These are phyloP conservation scores for Alternaria dauci DNA, from an alignment of 2,329 filamentous ascomycete species.

Conservation along the genomic window DNA sequence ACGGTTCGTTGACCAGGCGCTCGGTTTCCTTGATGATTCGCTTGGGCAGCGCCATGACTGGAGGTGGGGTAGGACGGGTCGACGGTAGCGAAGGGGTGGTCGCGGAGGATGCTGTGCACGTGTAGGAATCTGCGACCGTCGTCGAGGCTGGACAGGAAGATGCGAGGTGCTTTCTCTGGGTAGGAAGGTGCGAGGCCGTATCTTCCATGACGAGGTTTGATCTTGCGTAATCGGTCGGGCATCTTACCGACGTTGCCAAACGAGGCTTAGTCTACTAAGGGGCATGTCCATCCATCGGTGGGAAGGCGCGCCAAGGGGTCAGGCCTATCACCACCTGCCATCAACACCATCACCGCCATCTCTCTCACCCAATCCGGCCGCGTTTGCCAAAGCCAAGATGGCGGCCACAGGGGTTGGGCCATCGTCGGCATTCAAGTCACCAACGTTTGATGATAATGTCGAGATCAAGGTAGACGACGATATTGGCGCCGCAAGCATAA, in stretches of 20 bases:
- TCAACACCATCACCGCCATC: constrained; percentile 13
- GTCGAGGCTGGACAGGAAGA: background rate
- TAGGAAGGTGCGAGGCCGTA: constrained; percentile 2
- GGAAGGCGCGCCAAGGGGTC: constrained; percentile 4
- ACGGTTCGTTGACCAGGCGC: constrained; percentile 96
- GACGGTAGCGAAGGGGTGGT: constrained; percentile 3
- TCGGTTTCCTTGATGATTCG: constrained; percentile 99
- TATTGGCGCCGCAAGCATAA: constrained; percentile 91
- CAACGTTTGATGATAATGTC: constrained; percentile 85
- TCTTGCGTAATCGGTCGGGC: constrained; percentile 13
- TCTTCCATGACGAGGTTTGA: constrained; percentile 10
- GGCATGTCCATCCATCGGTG: constrained; percentile 8
- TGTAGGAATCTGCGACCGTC: background rate
- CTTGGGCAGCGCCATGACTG: constrained; percentile 78
- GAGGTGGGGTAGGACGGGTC: constrained; percentile 12
- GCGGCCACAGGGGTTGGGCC: constrained; percentile 38
- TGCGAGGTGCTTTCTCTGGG: constrained; percentile 3
- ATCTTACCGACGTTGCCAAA: background rate
- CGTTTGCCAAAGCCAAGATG: constrained; percentile 19
- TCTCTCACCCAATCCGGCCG: background rate
- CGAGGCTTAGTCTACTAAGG: constrained; percentile 2
- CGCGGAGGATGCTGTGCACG: constrained; percentile 1
- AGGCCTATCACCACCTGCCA: constrained; percentile 18
- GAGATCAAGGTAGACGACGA: constrained; percentile 80
- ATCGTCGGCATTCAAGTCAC: constrained; percentile 76